Base-by-base conservation (phyloP, 257 asterid genomes). In the Marsdenia floribunda region DNA sequence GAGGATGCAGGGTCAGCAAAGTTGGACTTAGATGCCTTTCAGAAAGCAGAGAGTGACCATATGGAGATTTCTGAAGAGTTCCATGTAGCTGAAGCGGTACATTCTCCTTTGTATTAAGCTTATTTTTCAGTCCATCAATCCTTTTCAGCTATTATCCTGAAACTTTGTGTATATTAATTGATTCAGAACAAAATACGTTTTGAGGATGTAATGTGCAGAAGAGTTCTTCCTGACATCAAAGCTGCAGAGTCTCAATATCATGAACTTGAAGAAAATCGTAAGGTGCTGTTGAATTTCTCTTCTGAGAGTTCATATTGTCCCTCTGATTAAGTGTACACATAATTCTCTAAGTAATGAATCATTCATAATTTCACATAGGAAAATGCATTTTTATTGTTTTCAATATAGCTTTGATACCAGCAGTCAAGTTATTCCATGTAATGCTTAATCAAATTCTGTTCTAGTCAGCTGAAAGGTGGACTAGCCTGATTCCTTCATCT, bases 31-130 rank as follows among this genome's bases (percentile, higher is more conserved):
- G 91, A 89, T 59, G 92, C 92, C 70, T 82, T 89, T 78, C 88
- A 79, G 37, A 84, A 82, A 81, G 97, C 97, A 58, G 98, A 94
- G 81, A 60, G 70, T 26, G 90, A 89, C 79, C 80, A 92, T 68
- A 78, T 82, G 87, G 61, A 19, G 71, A 81, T 89, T 73, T 92
- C 89, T 83, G 79, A 74, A 64, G 89, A 88, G 57, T 74, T 85
- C 58, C 76, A 75, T 57, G 84, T 69, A 65, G 96, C 90, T 1
- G 88, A 88, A 78, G 37, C 16, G 89, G 99, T 93, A 68, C 59
- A 52, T 46, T 29, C 67, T 54, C 72, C 42, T 54, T 78, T 79
- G 74, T 70, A 18, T 35, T 5, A 6, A 26, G 38, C 35, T 37
- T 16, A 14, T 65, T 38, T 29, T 38, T 18, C 3, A 0, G 21